phyloP scores from a whole-genome alignment of 1,284 basidiomycete genomes.

The Trametes pubescens region DNA sequence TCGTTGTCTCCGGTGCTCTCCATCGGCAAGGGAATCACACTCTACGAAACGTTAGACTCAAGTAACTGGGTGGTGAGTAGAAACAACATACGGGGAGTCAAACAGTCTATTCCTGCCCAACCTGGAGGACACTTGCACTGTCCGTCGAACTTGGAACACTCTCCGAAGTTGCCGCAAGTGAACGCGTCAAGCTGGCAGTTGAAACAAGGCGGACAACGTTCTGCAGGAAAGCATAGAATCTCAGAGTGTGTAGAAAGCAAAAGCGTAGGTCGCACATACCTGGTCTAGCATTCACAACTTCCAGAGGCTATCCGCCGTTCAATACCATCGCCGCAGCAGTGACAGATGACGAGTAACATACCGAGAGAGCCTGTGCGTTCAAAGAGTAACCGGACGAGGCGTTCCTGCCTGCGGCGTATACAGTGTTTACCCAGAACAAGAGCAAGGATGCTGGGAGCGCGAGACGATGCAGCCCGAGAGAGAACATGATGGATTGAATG shows the following conservation, averaged over 20 bases:
- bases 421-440: slow-evolving; percentile 18
- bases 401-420: slow-evolving; percentile 16
- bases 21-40: slow-evolving; percentile 92
- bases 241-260: background rate
- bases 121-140: slow-evolving; percentile 92
- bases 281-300: slow-evolving; percentile 33
- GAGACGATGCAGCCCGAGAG: slow-evolving; percentile 21
- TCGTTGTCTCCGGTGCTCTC: slow-evolving; percentile 83
- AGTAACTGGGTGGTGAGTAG: background rate
- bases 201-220: slow-evolving; percentile 80
- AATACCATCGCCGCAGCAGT: background rate
- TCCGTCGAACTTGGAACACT: slow-evolving; percentile 88
- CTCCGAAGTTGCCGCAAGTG: slow-evolving; percentile 85
- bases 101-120: slow-evolving; percentile 91
- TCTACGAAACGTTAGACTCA: slow-evolving; percentile 50
- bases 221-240: slow-evolving; percentile 35
- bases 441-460: slow-evolving; percentile 25
- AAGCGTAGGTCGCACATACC: slow-evolving; percentile 14
- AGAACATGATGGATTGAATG: slow-evolving; percentile 25
- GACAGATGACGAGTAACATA: slow-evolving; percentile 13
- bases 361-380: slow-evolving; percentile 27
- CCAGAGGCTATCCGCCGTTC: slow-evolving; percentile 25
- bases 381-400: slow-evolving; percentile 20
- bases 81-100: slow-evolving; percentile 73
- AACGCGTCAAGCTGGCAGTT: slow-evolving; percentile 88